Evolutionary conservation across 2,329 filamentous ascomycete species (phyloP).

Genomic region (Trichoderma hamatum): DNA sequence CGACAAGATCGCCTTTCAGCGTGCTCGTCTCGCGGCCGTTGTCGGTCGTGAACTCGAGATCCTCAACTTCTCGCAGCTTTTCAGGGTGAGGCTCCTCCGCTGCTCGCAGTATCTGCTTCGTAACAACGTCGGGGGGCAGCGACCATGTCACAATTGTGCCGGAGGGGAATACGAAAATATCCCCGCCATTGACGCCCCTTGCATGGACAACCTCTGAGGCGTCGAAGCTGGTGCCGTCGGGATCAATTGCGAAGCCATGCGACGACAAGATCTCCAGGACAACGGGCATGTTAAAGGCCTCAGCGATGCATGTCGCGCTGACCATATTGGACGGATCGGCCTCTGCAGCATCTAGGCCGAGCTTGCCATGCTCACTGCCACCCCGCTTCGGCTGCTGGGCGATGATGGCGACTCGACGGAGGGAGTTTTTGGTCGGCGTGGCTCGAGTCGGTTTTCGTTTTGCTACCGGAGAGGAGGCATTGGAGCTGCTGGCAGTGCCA

Average conservation of each 20-base stretch:
- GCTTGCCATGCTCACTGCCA: conserved; percentile 37
- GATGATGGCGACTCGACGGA: conserved; percentile 83
- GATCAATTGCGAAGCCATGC: conserved; percentile 65
- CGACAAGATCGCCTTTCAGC: conserved; percentile 85
- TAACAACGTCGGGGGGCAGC: conserved; percentile 74
- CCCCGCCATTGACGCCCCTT: conserved; percentile 66
- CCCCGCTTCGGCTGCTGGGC: conserved; percentile 64
- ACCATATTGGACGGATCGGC: conserved; percentile 51
- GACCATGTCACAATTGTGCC: conserved; percentile 94
- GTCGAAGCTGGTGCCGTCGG: conserved; percentile 63
- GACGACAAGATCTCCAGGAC: conserved; percentile 60
- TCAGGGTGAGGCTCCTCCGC: conserved; percentile 73
- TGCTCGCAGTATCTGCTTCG: conserved; percentile 72
- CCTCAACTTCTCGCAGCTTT: conserved; percentile 76
- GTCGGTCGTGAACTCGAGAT: conserved; percentile 85
- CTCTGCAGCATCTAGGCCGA: conserved; percentile 33
- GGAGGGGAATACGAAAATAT: conserved; percentile 94
- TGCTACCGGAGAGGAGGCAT: conserved; percentile 30
- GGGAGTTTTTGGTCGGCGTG: conserved; percentile 66
- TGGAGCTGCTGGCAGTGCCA: conserved; percentile 8
- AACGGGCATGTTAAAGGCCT: conserved; percentile 65
- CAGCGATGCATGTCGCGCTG: conserved; percentile 64
- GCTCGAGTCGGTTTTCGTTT: conserved; percentile 54
- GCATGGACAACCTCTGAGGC: conserved; percentile 66
- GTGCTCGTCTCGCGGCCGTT: conserved; percentile 70